Conservation (phyloP, 768 basidiomycete species). For the Kwoniella mangroviensis region DNA sequence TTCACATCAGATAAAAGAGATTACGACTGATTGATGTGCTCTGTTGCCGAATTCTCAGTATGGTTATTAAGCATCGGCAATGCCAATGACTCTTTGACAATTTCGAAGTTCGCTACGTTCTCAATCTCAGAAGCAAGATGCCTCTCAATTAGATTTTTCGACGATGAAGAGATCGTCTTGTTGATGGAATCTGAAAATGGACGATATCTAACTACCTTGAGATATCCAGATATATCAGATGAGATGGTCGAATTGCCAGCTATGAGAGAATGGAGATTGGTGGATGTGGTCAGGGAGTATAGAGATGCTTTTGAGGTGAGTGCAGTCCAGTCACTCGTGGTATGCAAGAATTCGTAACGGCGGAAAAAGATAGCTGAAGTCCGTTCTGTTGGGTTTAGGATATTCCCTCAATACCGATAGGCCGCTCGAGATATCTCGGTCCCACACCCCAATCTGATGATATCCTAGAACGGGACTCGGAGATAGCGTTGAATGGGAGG, state of each 20-base stretch:
- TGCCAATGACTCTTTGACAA: not conserved
- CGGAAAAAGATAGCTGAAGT: not conserved
- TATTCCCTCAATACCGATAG: conserved; percentile 3
- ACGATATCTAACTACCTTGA: conserved; percentile 28
- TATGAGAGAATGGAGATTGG: not conserved
- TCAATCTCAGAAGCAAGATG: not conserved
- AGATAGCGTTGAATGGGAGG: conserved; percentile 39
- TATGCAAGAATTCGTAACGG: not conserved
- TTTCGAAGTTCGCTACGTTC: conserved; percentile 4
- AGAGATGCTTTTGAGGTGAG: conserved; percentile 15
- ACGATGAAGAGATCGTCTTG: conserved; percentile 39
- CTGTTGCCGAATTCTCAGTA: not conserved
- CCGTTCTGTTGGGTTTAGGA: not conserved
- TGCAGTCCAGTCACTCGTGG: not conserved
- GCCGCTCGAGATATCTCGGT: conserved; percentile 10
- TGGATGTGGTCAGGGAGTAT: conserved; percentile 5
- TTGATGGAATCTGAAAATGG: conserved; percentile 19
- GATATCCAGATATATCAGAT: conserved; percentile 19
- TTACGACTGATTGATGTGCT: no score
- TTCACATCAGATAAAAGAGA: not conserved
- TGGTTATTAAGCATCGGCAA: not conserved
- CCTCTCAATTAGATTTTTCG: conserved; percentile 42
- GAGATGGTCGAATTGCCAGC: conserved; percentile 1
- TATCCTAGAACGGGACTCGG: not conserved
- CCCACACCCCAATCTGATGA: conserved; percentile 1